Base-by-base conservation (phyloP, 1,284 basidiomycete genomes). In the Irpex rosettiformis region DNA sequence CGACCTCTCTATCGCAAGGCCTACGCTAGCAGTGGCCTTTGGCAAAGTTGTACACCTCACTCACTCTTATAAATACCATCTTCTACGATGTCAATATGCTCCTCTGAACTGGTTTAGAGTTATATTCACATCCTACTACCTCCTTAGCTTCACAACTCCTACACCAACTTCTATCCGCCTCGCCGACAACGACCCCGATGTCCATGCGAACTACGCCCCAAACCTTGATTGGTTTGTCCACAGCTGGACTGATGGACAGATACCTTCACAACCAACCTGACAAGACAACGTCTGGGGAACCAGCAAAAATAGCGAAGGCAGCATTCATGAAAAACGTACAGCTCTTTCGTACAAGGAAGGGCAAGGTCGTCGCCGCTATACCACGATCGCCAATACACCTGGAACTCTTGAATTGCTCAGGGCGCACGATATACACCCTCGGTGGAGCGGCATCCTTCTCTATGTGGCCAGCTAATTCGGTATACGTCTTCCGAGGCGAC, bases 241-340 rank as follows among this genome's bases (percentile, higher is more conserved):
- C 57, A 53, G 57, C 49, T 11, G 57, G 57, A 6, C 40, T 58
- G 40, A 58, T 58, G 57, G 57, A 58, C 21, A 40, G 51, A 11
- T 45, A 43, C 24, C 51, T 58, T 25, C 37, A 27, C 28, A n/a
- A 18, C 11, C 45, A 56, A 24, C 55, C 25, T 29, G 27, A 21
- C 37, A 29, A 29, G 18, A 37, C 47, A 16, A 52, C 25, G 27
- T 22, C 13, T n/a, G 42, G 45, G 10, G 55, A 42, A 45, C 18
- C 27, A 13, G 13, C 43, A 18, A 45, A 45, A 3, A n/a, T 18
- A 18, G 43, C n/a, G 21, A 18, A 22, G 43, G 43, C 3, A 18
- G 43, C 43, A 4, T 18, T 45, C 43, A 45, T 45, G 43, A 45
- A 45, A 45, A 18, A 45, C 7, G 13, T 45, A 8, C 5, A 18